Evolutionary conservation across 2,329 filamentous ascomycete genomes (phyloP), one percentile per base, ranked within the genome.

Genomic region (Alternaria sp.): DNA sequence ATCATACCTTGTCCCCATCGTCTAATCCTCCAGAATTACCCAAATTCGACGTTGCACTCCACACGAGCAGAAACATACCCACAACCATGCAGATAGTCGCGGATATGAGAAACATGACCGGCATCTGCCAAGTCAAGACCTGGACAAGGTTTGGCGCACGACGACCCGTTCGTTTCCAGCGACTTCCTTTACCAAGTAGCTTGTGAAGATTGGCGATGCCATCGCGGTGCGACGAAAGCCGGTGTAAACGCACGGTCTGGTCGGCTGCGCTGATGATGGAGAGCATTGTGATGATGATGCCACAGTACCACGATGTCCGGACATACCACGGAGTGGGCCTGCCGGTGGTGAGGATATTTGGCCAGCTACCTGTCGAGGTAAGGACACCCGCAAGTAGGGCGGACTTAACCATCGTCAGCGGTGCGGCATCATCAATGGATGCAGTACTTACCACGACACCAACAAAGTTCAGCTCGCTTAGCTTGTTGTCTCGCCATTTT

Each of bases 231-330:
- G 76, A 75, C n/a, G 80, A 80, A 7, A 83, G 67, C 4, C 81
- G 79, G 63, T 82, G 81, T 5, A 83, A 69, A 6, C 80, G 77
- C 6, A 83, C 78, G 3, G 78, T 80, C 61, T 83, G 81, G 59
- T 81, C 77, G 3, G 80, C 77, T 4, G 82, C 79, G 1, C 81
- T 79, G 13, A 86, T 75, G 10, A 86, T 80, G n/a, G 82, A 81
- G 57, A 85, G 84, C 4, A 87, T 76, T 1, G 84, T 79, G 25
- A 87, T 82, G 11, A 86, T 75, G 43, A 82, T 81, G 7, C 81
- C 81, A 52, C 75, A 77, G 67, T 78, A 83, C 79, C 80, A 82
- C 26, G 76, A 76, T 19, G 80, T 78, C 7, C 80, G 75, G 6
- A 82, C 76, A 6, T 72, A 65, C 81, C 81, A 83, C 0, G 81